These are phyloP conservation scores for Plantago lanceolata DNA, from an alignment of 305 asterid genomes.

Conservation along the genomic window DNA sequence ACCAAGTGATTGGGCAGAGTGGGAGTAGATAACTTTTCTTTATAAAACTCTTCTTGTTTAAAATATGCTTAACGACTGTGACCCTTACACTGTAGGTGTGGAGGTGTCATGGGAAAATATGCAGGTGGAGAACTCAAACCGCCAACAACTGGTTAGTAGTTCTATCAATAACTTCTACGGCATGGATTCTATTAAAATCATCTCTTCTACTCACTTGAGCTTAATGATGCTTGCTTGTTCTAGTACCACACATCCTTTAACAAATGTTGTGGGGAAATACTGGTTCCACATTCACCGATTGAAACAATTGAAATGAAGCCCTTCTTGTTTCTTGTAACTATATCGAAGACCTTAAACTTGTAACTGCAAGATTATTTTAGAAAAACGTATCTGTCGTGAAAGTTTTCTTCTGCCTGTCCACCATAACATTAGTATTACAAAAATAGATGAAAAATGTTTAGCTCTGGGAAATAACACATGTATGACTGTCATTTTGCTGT, in stretches of 20 bases:
- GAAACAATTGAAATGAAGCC: neutral
- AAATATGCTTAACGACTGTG: conserved; percentile 2
- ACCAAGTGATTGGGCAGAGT: no score
- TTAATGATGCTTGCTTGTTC: neutral
- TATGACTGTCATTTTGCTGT: conserved; percentile 19
- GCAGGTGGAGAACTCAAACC: conserved; percentile 99
- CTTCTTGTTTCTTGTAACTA: no score
- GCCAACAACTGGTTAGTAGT: conserved; percentile 76
- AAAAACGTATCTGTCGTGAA: conserved; percentile 5
- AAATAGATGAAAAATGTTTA: conserved; percentile 10
- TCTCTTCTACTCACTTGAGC: neutral
- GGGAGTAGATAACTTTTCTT: no score
- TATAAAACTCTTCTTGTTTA: no score
- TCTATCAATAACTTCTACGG: conserved; percentile 5
- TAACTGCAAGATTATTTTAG: neutral
- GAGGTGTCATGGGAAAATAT: conserved; percentile 99
- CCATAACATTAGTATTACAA: conserved; percentile 13
- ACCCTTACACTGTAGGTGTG: conserved; percentile 63
- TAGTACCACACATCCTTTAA: neutral
- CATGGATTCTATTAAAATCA: neutral
- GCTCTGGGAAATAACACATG: conserved; percentile 19
- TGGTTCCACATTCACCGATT: neutral
- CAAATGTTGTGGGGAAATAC: neutral
- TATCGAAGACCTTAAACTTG: neutral
- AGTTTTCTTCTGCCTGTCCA: conserved; percentile 1